phyloP scores from a whole-genome alignment of 352 stramenopile genomes.

The Pythium aphanidermatum region DNA sequence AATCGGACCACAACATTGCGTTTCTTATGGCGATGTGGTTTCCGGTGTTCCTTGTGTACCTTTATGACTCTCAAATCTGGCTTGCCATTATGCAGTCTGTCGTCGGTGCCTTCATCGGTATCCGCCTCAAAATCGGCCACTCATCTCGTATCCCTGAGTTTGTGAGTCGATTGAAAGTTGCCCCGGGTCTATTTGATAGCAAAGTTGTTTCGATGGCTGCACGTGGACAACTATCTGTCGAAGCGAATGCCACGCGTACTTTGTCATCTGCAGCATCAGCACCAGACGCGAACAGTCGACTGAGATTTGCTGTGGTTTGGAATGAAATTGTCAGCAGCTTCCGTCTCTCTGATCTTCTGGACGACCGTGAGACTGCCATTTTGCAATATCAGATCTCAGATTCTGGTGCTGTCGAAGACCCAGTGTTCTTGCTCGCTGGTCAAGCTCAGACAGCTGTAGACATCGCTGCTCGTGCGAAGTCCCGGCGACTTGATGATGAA shows the following conservation, averaged over 20 bases:
- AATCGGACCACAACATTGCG: constrained; percentile 76
- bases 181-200: constrained; percentile 64
- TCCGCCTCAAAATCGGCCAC: constrained; percentile 78
- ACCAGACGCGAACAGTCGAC: constrained; percentile 66
- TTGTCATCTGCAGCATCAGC: constrained; percentile 46
- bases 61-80: constrained; percentile 88
- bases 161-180: constrained; percentile 50
- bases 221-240: constrained; percentile 56
- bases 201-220: constrained; percentile 73
- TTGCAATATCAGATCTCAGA: constrained; percentile 87
- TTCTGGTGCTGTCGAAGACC: constrained; percentile 71
- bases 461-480: constrained; percentile 54
- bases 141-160: constrained; percentile 76
- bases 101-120: constrained; percentile 66
- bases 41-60: constrained; percentile 76
- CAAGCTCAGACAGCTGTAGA: constrained; percentile 67
- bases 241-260: constrained; percentile 30
- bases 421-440: constrained; percentile 82
- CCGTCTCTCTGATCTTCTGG: constrained; percentile 77
- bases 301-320: constrained; percentile 86
- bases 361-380: constrained; percentile 83
- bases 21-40: constrained; percentile 76
- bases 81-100: constrained; percentile 78
- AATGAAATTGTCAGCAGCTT: constrained; percentile 89
- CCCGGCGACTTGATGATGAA: constrained; percentile 45